Percentiles rank a stretch among this genome's conserved stretches.
phyloP scores from a whole-genome alignment of 352 stramenopile genomes.

The Globisporangium irregulare region DNA sequence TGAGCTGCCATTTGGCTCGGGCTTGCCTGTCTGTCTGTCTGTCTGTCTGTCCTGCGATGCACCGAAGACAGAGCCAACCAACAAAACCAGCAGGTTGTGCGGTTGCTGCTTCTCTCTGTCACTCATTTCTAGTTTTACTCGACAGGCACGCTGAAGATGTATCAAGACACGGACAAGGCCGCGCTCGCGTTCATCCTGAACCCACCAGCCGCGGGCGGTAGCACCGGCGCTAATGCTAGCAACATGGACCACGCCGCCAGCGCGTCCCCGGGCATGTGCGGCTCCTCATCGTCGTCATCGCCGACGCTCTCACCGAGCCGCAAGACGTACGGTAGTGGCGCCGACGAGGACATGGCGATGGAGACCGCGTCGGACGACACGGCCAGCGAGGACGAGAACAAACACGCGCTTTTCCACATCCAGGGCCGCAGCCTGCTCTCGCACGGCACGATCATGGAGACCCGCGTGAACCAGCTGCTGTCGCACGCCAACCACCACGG shows the following conservation, averaged over 20 bases:
- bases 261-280: conserved; percentile 7
- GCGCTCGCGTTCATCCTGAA: conserved; percentile 76
- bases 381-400: conserved; percentile 33
- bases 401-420: conserved; percentile 41
- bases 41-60: not conserved
- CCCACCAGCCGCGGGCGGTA: conserved; percentile 25
- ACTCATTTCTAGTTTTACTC: conserved; percentile 30
- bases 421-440: conserved; percentile 53
- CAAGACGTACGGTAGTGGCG: conserved; percentile 24
- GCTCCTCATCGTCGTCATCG: conserved; percentile 19
- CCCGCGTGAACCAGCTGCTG: conserved; percentile 53
- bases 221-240: conserved; percentile 15
- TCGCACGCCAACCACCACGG: conserved; percentile 55
- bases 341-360: conserved; percentile 25
- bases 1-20: not conserved
- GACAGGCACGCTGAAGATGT: conserved; percentile 22
- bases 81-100: not conserved
- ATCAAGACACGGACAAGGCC: conserved; percentile 50
- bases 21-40: not conserved
- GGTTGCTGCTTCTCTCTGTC: not conserved
- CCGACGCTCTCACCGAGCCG: conserved; percentile 45
- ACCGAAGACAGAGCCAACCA: not conserved
- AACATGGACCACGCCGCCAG: conserved; percentile 4
- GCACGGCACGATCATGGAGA: conserved; percentile 46
- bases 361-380: conserved; percentile 25